Evolutionary conservation across 345 rosid species (phyloP), one percentile per base, ranked within the genome.

Genomic region (Isatis tinctoria): DNA sequence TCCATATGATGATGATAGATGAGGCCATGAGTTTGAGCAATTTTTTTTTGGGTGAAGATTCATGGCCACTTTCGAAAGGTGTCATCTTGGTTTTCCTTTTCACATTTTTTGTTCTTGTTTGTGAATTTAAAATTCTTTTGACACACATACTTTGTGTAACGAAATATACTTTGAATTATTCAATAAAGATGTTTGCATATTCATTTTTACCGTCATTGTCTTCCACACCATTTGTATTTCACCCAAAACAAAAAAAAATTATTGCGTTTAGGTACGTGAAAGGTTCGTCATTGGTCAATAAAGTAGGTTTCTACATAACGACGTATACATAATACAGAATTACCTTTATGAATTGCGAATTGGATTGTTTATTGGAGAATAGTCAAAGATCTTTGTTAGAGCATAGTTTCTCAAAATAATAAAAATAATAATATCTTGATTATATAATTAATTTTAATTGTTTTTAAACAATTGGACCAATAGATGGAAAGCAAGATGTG

Each of bases 11-110:
- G 70, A 56, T 17, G 72, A 59, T 67, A 67, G 45, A 74, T 10
- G 62, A 30, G 61, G 73, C 78, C 61, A 47, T 67, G 73, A 59
- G 68, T 67, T 67, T 51, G 62, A 57, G 33, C 78, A 45, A 66
- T 16, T 45, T 47, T 58, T 73, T 65, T 74, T 28, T 8, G 48
- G 37, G 68, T 40, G 56, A 67, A 39, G 53, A 74, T 49, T 67
- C 62, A 67, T 74, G 78, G 78, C 43, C 68, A 49, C 17, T 47
- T 66, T 18, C 2, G 8, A 20, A 12, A 44, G 24, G 18, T 28
- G 44, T 58, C 70, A 43, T 56, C 24, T 65, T 49, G 10, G 51
- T 28, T 60, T 39, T 26, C 49, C 13, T 74, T 36, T 17, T 16
- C 28, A 44, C 51, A 12, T 74, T 48, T 11, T 33, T 74, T 9